Conservation (phyloP, 2,329 filamentous ascomycete species). For the Colletotrichum zoysiae region DNA sequence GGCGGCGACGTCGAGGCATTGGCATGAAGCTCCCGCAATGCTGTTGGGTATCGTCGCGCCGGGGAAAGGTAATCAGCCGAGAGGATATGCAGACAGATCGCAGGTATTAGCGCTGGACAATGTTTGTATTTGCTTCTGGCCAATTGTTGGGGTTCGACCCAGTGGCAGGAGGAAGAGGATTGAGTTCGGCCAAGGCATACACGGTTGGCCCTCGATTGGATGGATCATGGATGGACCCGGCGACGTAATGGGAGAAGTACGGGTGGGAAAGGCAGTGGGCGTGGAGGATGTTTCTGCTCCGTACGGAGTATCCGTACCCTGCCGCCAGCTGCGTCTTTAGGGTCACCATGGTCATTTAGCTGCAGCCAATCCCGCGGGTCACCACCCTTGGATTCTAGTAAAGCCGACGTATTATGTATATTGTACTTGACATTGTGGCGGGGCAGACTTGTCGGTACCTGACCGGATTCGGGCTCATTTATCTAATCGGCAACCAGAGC, state of each 20-base stretch:
- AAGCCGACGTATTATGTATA: neutral
- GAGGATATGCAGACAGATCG: neutral
- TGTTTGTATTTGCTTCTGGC: conserved; percentile 12
- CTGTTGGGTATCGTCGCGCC: conserved; percentile 7
- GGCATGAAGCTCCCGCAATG: conserved; percentile 30
- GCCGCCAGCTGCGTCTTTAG: conserved; percentile 11
- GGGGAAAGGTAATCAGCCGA: neutral
- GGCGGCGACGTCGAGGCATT: conserved; percentile 39
- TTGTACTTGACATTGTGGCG: neutral
- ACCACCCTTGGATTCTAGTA: conserved; percentile 14
- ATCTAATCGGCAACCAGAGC: conserved; percentile 2
- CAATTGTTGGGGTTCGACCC: conserved; percentile 7
- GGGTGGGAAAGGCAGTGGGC: conserved; percentile 17
- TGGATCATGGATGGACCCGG: conserved; percentile 38
- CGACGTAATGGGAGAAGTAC: conserved; percentile 38
- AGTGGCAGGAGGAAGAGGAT: conserved; percentile 8
- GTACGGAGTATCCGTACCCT: neutral
- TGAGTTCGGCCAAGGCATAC: conserved; percentile 31
- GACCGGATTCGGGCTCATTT: conserved; percentile 1
- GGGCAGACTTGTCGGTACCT: neutral
- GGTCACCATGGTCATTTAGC: conserved; percentile 1
- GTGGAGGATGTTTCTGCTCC: conserved; percentile 16
- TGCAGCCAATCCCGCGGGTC: conserved; percentile 17
- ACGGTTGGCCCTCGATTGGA: conserved; percentile 20
- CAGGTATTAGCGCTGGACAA: neutral